Evolutionary conservation across 192 early-diverging fungal species (phyloP), one percentile per base, ranked within the genome.

Genomic region (Entomortierella beljakovae): DNA sequence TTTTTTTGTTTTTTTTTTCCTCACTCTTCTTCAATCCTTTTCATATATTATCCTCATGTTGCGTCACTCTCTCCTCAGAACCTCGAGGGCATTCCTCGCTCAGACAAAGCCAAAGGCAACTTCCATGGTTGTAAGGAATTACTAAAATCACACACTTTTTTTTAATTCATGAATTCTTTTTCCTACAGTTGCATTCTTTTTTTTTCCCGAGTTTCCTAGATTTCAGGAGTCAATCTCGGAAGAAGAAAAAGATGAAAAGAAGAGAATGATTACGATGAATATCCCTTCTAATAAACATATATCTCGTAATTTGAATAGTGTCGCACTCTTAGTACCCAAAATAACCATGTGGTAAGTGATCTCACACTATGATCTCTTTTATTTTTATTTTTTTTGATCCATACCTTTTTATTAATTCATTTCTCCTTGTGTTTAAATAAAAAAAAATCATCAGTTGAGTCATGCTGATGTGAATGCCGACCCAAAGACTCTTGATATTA

Each of bases 381-480:
- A n/a, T n/a, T n/a, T n/a, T n/a, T 22, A 52, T 11, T 55, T 35
- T 65, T 2, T 31, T 16, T 37, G 35, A 13, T 53, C 33, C 34
- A 34, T 23, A n/a, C 10, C 56, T 7, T 25, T n/a, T 26, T 56
- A 20, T 34, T 42, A 29, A 16, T 25, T n/a, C 25, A 37, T 46
- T 35, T 61, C 29, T 35, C 22, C 25, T 33, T 55, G 16, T 61
- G 48, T 40, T 33, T 58, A 38, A 26, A 53, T 59, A 34, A 32
- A 22, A 59, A 61, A 22, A 33, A 52, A 43, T 3, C 22, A 23
- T 9, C 9, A 42, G 84, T 69, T 86, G 57, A 87, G 76, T 25
- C 87, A 90, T 72, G 81, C 82, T 32, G 87, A 89, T 69, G 72
- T 57, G 1, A 76, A 81, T 63, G 83, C 81, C 3, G 72, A 80